Evolutionary conservation across 2,329 filamentous ascomycete species (phyloP), one percentile per base, ranked within the genome.

Genomic region (Pestalotiopsis sp.): DNA sequence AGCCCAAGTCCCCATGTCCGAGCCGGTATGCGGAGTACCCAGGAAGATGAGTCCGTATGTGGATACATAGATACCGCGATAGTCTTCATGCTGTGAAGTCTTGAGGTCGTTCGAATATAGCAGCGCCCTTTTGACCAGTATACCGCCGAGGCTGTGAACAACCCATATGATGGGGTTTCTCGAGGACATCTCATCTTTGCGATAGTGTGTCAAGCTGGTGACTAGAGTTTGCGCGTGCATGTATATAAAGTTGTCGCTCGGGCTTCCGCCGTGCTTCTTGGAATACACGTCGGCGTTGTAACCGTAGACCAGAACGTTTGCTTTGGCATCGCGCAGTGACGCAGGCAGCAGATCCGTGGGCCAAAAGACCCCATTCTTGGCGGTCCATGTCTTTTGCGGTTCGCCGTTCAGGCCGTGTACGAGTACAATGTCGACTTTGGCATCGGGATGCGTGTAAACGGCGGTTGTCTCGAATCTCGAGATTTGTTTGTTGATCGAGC

Each of bases 41-140:
- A 95, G 84, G 77, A 95, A 95, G 41, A 94, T 84, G 68, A 94
- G 88, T 27, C 90, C 92, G 75, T 91, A 94, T 0, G 92, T 94
- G 1, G 91, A 93, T 11, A 93, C 86, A 72, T 87, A 93, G 66
- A 94, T 88, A 12, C 90, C 91, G 23, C 91, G 87, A 45, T 89
- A 85, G 67, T 91, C 86, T 70, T 92, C 88, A 49, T 90, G 86
- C 72, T 89, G 85, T 68, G 86, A 84, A 56, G 84, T 85, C 7
- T 83, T 84, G 13, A 92, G 77, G 73, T 89, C 90, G 72, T 88
- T 87, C 60, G 90, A 91, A 76, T 92, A 90, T 64, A 92, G 84
- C 62, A 94, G 80, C 1, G 91, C 90, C 61, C 90, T 84, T 78
- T 94, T 94, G 65, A 92, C 86, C 2, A 94, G 81, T 69, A 94